A percentile compares a stretch with the other conserved stretches of the same genome.
phyloP scores from a whole-genome alignment of 2,329 filamentous ascomycete genomes.

The Aspergillus hiratsukae region DNA sequence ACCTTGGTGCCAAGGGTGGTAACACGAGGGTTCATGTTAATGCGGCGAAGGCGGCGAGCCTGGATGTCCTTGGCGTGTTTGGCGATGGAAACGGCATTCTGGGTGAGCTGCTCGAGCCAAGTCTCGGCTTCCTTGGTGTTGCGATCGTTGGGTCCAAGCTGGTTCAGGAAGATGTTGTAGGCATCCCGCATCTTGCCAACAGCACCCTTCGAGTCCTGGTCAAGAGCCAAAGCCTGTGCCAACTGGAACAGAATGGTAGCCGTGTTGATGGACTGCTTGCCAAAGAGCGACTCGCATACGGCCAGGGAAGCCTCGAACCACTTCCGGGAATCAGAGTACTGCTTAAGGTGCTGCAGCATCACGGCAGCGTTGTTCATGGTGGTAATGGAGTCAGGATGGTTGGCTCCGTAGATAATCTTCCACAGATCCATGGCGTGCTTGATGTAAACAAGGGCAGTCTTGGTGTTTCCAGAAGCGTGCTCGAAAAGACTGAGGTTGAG shows the following conservation, averaged over 20 bases:
- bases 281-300: conserved; percentile 85
- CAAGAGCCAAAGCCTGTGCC: conserved; percentile 89
- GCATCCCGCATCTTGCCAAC: conserved; percentile 93
- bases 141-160: conserved; percentile 84
- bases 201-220: conserved; percentile 87
- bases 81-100: conserved; percentile 89
- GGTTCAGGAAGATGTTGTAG: conserved; percentile 86
- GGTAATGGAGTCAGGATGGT: conserved; percentile 96
- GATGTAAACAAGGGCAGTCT: conserved; percentile 78
- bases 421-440: conserved; percentile 91
- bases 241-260: conserved; percentile 96
- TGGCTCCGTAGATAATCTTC: conserved; percentile 92
- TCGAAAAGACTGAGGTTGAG: conserved; percentile 93
- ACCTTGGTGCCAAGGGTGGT: conserved; percentile 54
- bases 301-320: conserved; percentile 95
- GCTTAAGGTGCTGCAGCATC: conserved; percentile 94
- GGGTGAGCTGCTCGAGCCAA: conserved; percentile 93
- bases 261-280: conserved; percentile 83
- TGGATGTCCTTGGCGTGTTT: conserved; percentile 89
- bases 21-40: conserved; percentile 62
- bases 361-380: conserved; percentile 98
- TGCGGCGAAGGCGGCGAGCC: conserved; percentile 66
- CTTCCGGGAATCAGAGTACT: conserved; percentile 86
- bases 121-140: conserved; percentile 97
- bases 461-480: conserved; percentile 87